These are phyloP conservation scores for Scedosporium minutisporum DNA, from an alignment of 2,329 filamentous ascomycete genomes.

Conservation along the genomic window DNA sequence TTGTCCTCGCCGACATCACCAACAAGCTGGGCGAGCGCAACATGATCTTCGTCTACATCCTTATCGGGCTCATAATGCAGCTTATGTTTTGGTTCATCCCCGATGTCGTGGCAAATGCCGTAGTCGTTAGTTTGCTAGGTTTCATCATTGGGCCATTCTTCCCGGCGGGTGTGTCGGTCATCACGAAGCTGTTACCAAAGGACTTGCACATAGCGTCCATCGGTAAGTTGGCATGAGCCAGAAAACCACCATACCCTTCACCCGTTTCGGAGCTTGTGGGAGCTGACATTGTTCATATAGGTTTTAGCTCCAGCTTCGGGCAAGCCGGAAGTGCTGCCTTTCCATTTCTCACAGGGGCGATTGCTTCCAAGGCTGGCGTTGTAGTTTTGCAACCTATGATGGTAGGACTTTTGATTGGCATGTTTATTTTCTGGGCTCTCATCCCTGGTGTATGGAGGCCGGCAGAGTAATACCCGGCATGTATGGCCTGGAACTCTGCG, in stretches of 20 bases:
- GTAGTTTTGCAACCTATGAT: conserved; percentile 41
- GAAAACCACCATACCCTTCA: too few species aligned
- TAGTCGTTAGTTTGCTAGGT: conserved; percentile 33
- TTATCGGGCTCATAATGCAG: conserved; percentile 52
- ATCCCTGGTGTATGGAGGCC: conserved; percentile 17
- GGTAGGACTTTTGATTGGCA: conserved; percentile 34
- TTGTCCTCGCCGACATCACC: conserved; percentile 58
- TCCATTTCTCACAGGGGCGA: conserved; percentile 43
- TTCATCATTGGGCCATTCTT: conserved; percentile 52
- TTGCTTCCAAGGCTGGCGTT: conserved; percentile 35
- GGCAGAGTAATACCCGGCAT: background rate
- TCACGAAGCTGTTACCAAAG: conserved; percentile 37
- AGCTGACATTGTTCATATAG: background rate
- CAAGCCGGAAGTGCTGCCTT: conserved; percentile 47
- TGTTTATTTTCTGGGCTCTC: conserved; percentile 36
- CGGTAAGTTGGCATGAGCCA: conserved; percentile 47
- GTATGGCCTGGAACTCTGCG: too few species aligned
- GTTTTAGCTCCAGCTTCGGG: conserved; percentile 46
- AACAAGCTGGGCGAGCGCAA: conserved; percentile 59
- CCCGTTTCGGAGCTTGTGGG: conserved; percentile 16
- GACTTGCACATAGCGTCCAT: conserved; percentile 25
- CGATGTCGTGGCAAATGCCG: conserved; percentile 54
- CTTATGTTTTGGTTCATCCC: conserved; percentile 72
- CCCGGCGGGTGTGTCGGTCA: conserved; percentile 44
- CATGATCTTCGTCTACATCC: conserved; percentile 60